Evolutionary conservation across 164 flowering plant species (phyloP), one percentile per base, ranked within the genome.

Genomic region (Saururus chinensis): DNA sequence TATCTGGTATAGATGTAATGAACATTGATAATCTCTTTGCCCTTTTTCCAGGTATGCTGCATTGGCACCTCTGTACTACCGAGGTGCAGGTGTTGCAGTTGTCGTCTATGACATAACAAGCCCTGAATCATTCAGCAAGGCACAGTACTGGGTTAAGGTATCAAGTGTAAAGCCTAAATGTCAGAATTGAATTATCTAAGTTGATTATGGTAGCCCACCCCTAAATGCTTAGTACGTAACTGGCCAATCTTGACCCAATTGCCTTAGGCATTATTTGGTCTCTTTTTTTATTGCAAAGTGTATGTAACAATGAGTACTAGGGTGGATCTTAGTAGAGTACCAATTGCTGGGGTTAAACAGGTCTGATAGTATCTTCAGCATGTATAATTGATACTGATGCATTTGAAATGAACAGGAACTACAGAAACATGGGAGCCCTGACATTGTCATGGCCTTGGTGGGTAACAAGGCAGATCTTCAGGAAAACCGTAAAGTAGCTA

Each of bases 81-180:
- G 99, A 51, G 97, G 97, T 72, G 99, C 99, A 68, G 99, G 82
- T 51, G 95, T 84, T 74, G 96, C 99, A 65, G 89, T 95, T 72
- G 74, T 95, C 70, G 99, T 82, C 37, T 95, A 95, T 72, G 99
- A 95, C 69, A 89, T 95, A 65, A 91, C 96, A 63, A 86, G 87
- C 70, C 81, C 85, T 26, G 97, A 89, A 21, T 84, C 99, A 26
- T 95, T 95, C 64, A 63, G 56, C 45, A 95, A 95, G 73, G 99
- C 99, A 41, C 97, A 95, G 53, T 89, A 87, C 66, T 95, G 99
- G 99, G 96, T 95, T 54, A 95, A 95, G 99, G 99, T 95, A 71
- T 56, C 17, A 35, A 59, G 53, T 22, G 25, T 24, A 20, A 35
- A 37, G 26, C 20, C 19, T 35, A 37, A 19, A 20, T 7, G 19